Conservation (phyloP, 164 flowering plant species). For the Annona cherimola region DNA sequence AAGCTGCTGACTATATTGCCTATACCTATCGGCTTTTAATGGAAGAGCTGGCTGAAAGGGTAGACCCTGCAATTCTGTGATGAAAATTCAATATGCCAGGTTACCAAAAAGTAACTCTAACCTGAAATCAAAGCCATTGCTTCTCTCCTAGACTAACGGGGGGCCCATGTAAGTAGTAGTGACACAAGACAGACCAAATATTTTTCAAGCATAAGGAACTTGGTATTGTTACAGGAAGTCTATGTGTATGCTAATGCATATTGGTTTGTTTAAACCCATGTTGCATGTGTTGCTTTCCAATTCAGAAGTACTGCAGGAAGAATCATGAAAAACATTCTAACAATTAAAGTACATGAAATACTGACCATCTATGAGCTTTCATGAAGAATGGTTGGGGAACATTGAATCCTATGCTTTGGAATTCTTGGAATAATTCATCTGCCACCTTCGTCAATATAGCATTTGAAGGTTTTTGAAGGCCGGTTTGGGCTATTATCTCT, state of each 20-base stretch:
- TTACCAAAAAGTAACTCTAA: background rate
- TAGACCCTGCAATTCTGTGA: background rate
- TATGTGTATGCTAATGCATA: too few relatives aligned
- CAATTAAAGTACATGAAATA: conserved; percentile 8
- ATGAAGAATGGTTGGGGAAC: conserved; percentile 56
- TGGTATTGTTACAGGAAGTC: too few relatives aligned
- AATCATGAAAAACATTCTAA: background rate
- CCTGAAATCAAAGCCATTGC: background rate
- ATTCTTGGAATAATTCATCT: conserved; percentile 58
- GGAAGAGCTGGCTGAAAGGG: background rate
- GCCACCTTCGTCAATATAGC: conserved; percentile 53
- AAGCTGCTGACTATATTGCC: background rate
- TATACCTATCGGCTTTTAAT: background rate
- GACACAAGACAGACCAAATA: too few relatives aligned
- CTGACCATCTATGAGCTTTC: conserved; percentile 91
- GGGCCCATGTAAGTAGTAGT: too few relatives aligned
- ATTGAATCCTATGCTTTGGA: conserved; percentile 39
- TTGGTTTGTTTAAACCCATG: too few relatives aligned
- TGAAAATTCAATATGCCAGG: background rate
- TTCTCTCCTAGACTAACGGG: too few relatives aligned
- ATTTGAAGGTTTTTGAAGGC: conserved; percentile 58
- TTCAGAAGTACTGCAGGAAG: too few relatives aligned
- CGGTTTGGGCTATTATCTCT: conserved; percentile 45
- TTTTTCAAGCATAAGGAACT: too few relatives aligned
- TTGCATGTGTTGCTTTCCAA: too few relatives aligned